Base-by-base conservation (phyloP, 2,329 filamentous ascomycete genomes). In the Sphaerulina musiva region DNA sequence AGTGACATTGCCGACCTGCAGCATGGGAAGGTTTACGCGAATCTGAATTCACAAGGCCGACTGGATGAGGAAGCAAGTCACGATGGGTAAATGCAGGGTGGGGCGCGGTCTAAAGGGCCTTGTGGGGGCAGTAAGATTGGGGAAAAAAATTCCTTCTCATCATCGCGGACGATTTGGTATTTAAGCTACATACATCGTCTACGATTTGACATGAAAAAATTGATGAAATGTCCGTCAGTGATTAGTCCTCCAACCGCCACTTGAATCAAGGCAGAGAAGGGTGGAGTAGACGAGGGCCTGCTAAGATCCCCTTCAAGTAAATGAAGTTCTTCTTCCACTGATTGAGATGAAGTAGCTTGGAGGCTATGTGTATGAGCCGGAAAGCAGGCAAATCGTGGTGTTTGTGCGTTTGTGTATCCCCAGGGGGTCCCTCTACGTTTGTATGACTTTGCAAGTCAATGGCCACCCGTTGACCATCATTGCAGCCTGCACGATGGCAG, bases 271-370 rank as follows among this genome's bases (percentile, higher is more conserved):
- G 70, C 70, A 68, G 68, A 66, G 71, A 72, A 75, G 74, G 74
- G 75, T 77, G 75, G 74, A 76, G 73, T 71, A 74, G 74, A 76
- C 75, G 73, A 70, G 73, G 74, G 70, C 70, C 74, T 77, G 74
- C 74, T 77, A 74, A 74, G 73, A 74, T 71, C 74, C 57, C 55
- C 32, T 51, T 57, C 55, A 57, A 58, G 57, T 46, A 32, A 49
- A 49, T 50, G 43, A 46, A 50, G 46, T 76, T 70, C 63, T 68
- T 77, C 73, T 77, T 67, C 75, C 75, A 77, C 75, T 72, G 69
- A 72, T 73, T 68, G 41, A 51, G 71, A 70, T 70, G 69, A 74
- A 74, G 72, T 75, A 76, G 73, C 74, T 73, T 69, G 71, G 66
- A 69, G 72, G 72, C 69, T 73, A 76, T 73, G 67, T 64, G 59